Percentiles rank a stretch among this genome's conserved stretches.
phyloP scores from a whole-genome alignment of 352 stramenopile species.

The Phytophthora meadii region DNA sequence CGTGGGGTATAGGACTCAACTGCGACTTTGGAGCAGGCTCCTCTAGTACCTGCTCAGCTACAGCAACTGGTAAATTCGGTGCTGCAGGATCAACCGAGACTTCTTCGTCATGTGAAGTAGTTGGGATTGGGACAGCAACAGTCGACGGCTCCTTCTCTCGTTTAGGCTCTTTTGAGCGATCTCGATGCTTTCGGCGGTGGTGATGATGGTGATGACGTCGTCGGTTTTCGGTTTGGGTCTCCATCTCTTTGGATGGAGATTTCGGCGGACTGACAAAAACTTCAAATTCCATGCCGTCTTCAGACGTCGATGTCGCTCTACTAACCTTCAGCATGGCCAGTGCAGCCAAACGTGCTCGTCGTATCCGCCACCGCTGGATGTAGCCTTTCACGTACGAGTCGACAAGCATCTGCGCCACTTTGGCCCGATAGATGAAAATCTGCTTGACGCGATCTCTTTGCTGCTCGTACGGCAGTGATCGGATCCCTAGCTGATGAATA shows the following conservation, averaged over 20 bases:
- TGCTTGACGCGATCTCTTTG: slow-evolving; percentile 84
- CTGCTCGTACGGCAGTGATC: slow-evolving; percentile 80
- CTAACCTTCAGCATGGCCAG: slow-evolving; percentile 27
- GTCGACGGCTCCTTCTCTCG: not conserved
- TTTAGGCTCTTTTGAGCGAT: slow-evolving; percentile 18
- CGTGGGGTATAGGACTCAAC: slow-evolving; percentile 2
- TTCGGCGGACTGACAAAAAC: slow-evolving; percentile 1
- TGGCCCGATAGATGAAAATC: slow-evolving; percentile 84
- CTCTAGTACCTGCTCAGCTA: slow-evolving; percentile 4
- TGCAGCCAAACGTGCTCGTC: slow-evolving; percentile 23
- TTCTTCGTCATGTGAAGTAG: not conserved
- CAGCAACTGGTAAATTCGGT: not conserved
- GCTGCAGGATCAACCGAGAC: not conserved
- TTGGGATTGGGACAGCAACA: not conserved
- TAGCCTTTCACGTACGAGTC: slow-evolving; percentile 72
- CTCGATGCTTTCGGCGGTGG: slow-evolving; percentile 27
- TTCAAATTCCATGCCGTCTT: slow-evolving; percentile 10
- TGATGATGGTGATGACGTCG: slow-evolving; percentile 24
- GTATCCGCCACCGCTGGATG: slow-evolving; percentile 63
- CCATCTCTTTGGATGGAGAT: slow-evolving; percentile 30
- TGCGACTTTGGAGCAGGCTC: slow-evolving; percentile 1
- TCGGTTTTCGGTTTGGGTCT: slow-evolving; percentile 33
- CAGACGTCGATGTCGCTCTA: slow-evolving; percentile 23
- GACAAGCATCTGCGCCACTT: slow-evolving; percentile 80
- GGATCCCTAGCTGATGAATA: slow-evolving; percentile 85